Base-by-base conservation (phyloP, 345 rosid species). In the Citrus sp. region DNA sequence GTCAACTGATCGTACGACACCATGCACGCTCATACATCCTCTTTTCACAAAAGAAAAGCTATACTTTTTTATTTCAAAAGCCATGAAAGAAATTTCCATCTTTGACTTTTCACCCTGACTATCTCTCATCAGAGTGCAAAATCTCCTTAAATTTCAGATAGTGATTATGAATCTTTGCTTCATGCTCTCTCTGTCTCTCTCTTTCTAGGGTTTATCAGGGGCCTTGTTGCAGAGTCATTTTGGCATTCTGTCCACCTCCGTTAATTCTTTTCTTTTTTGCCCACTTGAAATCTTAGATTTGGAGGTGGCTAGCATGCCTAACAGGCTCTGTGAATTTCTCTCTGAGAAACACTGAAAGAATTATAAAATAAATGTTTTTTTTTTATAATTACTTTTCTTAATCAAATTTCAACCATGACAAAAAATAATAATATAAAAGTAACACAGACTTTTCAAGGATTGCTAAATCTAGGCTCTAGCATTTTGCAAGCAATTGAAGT, bases 161-260 rank as follows among this genome's bases (percentile, higher is more conserved):
- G 2, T 9, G 2, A 12, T 2, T 25, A 2, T 25, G 14, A 13
- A 24, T 58, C 27, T 54, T 9, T 6, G 4, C 27, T 68, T 12
- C 22, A 2, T 28, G 5, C 56, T 25, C 22, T 79, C 10, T 30
- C 34, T 1, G 18, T 65, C 37, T 35, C 67, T 71, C 63, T 75
- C 77, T 58, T 75, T 78, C 42, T 79, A 71, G 78, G 77, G 84
- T 83, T 80, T 88, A 72, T 82, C 82, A 80, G 80, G 82, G 86
- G 77, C 75, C 18, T 77, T 75, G 62, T 84, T 88, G 87, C 85
- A 84, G 83, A 86, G 88, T 76, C 76, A 74, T 73, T 88, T 88
- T 88, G 89, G 91, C 91, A 88, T 86, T 86, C 91, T 88, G 91
- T 88, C 89, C 87, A 83, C 88, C 91, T 86, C 89, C 89, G 54